Base-by-base conservation (phyloP, 257 asterid genomes). In the Cynanchum wilfordii region DNA sequence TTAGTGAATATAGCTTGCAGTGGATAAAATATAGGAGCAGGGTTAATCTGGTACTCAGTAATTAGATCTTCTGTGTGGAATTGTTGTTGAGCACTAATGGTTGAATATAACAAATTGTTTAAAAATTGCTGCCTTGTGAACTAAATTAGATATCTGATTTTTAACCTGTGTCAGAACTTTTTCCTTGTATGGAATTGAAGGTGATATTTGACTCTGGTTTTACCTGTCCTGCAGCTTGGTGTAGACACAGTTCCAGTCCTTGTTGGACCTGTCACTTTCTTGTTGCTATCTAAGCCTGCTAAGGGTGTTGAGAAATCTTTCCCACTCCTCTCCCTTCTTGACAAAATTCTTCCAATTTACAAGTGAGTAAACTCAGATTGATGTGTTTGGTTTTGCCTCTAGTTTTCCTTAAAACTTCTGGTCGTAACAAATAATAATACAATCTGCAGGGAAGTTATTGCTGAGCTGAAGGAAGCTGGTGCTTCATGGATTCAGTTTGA, bases 401-500 rank as follows among this genome's bases (percentile, higher is more conserved):
- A 47, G 7, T 33, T 29, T 36, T 66, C 8, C 24, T 68, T 65
- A 38, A 10, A 45, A 50, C 57, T 71, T 42, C 73, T 45, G 63
- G 63, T 71, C 15, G 68, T 77, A 58, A 54, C 73, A 78, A 71
- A 66, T 50, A 5, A 45, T 50, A 40, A 60, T 1, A 36, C 29
- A 66, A 66, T 25, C 62, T 76, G 72, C 89, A 93, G 98, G 96
- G 97, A 93, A 84, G 98, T 89, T 12, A 85, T 93, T 70, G 82
- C 88, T 50, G 98, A 89, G 84, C 82, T 93, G 84, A 91, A 93
- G 88, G 94, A 89, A 68, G 97, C 92, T 73, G 98, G 97, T 79
- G 97, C 98, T 54, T 89, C 96, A 24, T 84, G 87, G 89, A 88
- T 93, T 83, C 98, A 93, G 86, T 88, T 93, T 79, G 98, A 93